Evolutionary conservation across 768 basidiomycete genomes (phyloP), one percentile per base, ranked within the genome.

Genomic region (Leccinum imitatum): DNA sequence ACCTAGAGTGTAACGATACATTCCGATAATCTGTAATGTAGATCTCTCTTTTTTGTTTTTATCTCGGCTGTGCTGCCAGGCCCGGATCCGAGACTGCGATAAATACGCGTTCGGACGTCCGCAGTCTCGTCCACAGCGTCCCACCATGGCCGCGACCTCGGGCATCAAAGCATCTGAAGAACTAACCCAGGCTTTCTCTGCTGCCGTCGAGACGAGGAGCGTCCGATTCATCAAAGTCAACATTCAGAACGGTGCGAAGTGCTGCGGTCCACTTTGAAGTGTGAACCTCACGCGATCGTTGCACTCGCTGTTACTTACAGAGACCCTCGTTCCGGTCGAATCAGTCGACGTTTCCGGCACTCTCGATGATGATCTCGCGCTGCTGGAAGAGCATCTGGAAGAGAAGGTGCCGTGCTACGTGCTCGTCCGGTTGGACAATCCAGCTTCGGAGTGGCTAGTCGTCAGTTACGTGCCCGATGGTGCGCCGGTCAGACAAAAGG

Each of bases 401-500:
- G 82, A 87, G 30, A 74, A 83, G 58, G 69, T 75, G 1, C 90
- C 93, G 23, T 86, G 90, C n/a, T 94, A 93, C 74, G 74, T 93
- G 48, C 83, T 94, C 21, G 84, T 81, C 10, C 84, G 84, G 57
- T 71, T 85, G 37, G 90, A 90, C 63, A 74, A 79, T 19, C 79
- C 87, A 2, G 77, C 79, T 0, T 67, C 82, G 1, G 83, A 87
- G 62, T 95, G 92, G 92, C 76, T 91, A 37, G 79, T 82, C 7
- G 81, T 93, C 59, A 87, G 78, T 68, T 95, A 92, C 69, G 90
- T 95, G 6, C 93, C 93, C 1, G 93, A 95, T 61, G 70, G 80
- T 19, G 90, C 93, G 27, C 87, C 82, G 75, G 83, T 95, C 60
- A 82, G 91, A 68, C 84, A 90, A 74, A 95, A 95, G 85, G 91